Evolutionary conservation across 768 basidiomycete species (phyloP), one percentile per base, ranked within the genome.

Genomic region (Boletus vinaceobasis): DNA sequence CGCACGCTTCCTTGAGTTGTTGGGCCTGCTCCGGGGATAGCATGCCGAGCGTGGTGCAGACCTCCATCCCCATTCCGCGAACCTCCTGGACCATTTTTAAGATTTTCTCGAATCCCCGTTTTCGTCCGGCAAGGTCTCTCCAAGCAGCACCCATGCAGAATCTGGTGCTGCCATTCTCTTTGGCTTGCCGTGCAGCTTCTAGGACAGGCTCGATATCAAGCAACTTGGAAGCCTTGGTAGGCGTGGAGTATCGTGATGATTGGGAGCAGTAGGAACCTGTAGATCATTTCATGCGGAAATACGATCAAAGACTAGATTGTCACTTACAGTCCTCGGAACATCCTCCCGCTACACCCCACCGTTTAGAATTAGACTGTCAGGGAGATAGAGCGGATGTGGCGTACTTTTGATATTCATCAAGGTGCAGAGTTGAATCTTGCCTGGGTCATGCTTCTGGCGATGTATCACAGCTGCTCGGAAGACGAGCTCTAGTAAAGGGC

Each of bases 81-180:
- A 93, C 85, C 71, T 91, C 82, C 35, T 80, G 78, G 53, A 98
- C 95, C 94, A 98, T 98, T 59, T 84, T 77, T 59, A 98, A 75
- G 64, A 98, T 98, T 63, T 84, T 82, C 69, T 97, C 91, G 60
- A 98, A 98, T 0, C 95, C 94, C 40, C 90, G 81, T 71, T 96
- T 97, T 59, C 92, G 83, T 3, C 96, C 93, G 10, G 89, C 85
- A 52, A 98, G 82, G 68, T 97, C 96, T 59, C 96, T 79, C 96
- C 96, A 99, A 6, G 96, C 96, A 5, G 96, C 95, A 54, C 96
- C 96, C 96, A 98, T 98, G 72, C 96, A 98, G 75, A 98, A 98
- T 27, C 96, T 81, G 19, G 96, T 98, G 69, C 92, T 94, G 33
- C 96, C 96, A 69, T 98, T 98, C 61, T 79, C 95, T 68, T 97